phyloP scores from a whole-genome alignment of 2,329 filamentous ascomycete genomes.

The Cadophora sp. region DNA sequence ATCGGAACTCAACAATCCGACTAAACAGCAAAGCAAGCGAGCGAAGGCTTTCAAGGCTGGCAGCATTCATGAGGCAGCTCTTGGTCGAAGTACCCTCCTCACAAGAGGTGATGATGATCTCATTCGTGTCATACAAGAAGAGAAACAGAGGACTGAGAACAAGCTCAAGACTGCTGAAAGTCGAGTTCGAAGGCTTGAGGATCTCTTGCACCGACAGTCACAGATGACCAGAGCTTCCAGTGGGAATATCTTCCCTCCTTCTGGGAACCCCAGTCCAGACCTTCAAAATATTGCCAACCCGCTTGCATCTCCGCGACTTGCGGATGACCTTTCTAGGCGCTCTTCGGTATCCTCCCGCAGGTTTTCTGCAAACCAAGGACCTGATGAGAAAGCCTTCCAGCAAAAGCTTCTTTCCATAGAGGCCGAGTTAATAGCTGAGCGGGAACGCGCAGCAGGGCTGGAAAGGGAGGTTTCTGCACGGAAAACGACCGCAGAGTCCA shows the following conservation, averaged over 20 bases:
- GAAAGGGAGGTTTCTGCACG: conserved; percentile 73
- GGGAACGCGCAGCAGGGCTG: conserved; percentile 68
- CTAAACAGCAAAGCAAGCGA: conserved; percentile 83
- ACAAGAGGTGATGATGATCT: conserved; percentile 89
- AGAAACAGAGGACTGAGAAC: conserved; percentile 77
- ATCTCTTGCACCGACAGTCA: conserved; percentile 85
- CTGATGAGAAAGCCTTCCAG: conserved; percentile 65
- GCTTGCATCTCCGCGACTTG: conserved; percentile 40
- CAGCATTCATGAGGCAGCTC: conserved; percentile 87
- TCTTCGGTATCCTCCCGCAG: conserved; percentile 67
- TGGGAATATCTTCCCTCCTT: conserved; percentile 61
- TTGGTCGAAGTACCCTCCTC: conserved; percentile 86
- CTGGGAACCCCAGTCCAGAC: conserved; percentile 52
- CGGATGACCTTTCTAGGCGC: conserved; percentile 58
- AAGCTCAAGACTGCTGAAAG: conserved; percentile 85
- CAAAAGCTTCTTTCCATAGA: conserved; percentile 74
- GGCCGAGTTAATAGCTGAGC: conserved; percentile 77
- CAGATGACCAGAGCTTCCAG: conserved; percentile 61
- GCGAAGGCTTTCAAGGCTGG: conserved; percentile 96
- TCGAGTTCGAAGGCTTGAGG: conserved; percentile 88
- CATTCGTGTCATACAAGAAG: conserved; percentile 77
- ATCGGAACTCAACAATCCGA: conserved; percentile 80
- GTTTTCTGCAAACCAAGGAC: conserved; percentile 64
- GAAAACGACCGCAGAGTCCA: conserved; percentile 63
- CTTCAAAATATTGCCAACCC: conserved; percentile 55